These are phyloP conservation scores for Claviceps sp. DNA, from an alignment of 2,329 filamentous ascomycete genomes.

Conservation along the genomic window DNA sequence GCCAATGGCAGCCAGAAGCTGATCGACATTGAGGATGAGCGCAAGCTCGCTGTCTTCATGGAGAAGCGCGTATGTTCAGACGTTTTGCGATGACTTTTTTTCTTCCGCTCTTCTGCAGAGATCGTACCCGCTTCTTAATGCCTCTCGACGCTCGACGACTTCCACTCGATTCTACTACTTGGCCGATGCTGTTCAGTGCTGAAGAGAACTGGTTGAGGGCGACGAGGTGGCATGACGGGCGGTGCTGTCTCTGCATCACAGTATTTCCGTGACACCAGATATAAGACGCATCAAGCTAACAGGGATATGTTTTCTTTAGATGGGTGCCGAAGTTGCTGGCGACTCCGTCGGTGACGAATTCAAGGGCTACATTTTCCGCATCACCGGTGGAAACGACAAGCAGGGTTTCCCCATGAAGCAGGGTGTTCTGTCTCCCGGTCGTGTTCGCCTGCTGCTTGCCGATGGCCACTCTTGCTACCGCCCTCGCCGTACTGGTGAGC, in stretches of 20 bases:
- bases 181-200: not conserved
- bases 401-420: slow-evolving; percentile 99
- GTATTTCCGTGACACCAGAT: too few species aligned
- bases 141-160: not conserved
- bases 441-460: slow-evolving; percentile 91
- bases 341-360: slow-evolving; percentile 97
- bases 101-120: not conserved
- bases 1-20: slow-evolving; percentile 99
- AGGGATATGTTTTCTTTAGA: slow-evolving; percentile 30
- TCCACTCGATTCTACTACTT: not conserved
- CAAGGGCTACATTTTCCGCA: slow-evolving; percentile 99
- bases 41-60: slow-evolving; percentile 97
- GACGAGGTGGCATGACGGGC: not conserved
- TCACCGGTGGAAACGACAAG: slow-evolving; percentile 99
- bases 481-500: slow-evolving; percentile 91
- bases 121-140: not conserved
- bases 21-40: slow-evolving; percentile 98
- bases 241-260: not conserved
- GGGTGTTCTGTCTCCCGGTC: slow-evolving; percentile 96
- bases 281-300: slow-evolving; percentile 17
- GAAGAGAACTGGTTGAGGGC: not conserved
- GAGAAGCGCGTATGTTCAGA: slow-evolving; percentile 72
- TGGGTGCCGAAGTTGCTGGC: slow-evolving; percentile 83
- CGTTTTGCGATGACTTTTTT: slow-evolving; percentile 2
- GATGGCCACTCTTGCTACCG: slow-evolving; percentile 99